Conservation (phyloP, 345 rosid species). For the Passiflora organensis region DNA sequence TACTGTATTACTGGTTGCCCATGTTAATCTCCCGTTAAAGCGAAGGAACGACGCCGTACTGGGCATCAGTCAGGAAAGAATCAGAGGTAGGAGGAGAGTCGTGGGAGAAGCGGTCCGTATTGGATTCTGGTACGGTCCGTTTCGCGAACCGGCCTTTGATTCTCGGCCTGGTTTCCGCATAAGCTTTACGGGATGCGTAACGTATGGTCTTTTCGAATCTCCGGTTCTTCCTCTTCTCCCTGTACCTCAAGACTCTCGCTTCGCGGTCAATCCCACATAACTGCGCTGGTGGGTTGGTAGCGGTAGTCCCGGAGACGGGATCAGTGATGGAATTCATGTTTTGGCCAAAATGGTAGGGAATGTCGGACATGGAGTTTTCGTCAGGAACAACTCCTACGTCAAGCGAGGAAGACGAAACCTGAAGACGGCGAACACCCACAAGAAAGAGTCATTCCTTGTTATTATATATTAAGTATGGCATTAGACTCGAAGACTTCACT, state of each 20-base stretch:
- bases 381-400: constrained; percentile 43
- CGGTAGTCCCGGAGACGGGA: background rate
- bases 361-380: constrained; percentile 25
- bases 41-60: constrained; percentile 37
- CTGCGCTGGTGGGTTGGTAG: constrained; percentile 9
- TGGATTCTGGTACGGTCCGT: constrained; percentile 18
- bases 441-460: too few relatives aligned
- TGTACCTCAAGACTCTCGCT: constrained; percentile 41
- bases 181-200: constrained; percentile 47
- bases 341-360: constrained; percentile 15
- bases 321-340: constrained; percentile 2
- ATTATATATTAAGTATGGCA: too few relatives aligned
- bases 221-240: constrained; percentile 43
- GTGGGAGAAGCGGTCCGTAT: constrained; percentile 7
- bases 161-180: constrained; percentile 43
- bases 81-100: constrained; percentile 3
- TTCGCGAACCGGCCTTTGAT: constrained; percentile 44
- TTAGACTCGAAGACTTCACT: too few relatives aligned
- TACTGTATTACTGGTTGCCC: too few relatives aligned
- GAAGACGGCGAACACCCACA: background rate
- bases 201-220: constrained; percentile 41
- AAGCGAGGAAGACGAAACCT: constrained; percentile 38
- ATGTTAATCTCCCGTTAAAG: constrained; percentile 6
- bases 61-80: constrained; percentile 14
- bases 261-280: constrained; percentile 24